These are phyloP conservation scores for Ballota nigra DNA, from an alignment of 257 asterid genomes.

Conservation along the genomic window DNA sequence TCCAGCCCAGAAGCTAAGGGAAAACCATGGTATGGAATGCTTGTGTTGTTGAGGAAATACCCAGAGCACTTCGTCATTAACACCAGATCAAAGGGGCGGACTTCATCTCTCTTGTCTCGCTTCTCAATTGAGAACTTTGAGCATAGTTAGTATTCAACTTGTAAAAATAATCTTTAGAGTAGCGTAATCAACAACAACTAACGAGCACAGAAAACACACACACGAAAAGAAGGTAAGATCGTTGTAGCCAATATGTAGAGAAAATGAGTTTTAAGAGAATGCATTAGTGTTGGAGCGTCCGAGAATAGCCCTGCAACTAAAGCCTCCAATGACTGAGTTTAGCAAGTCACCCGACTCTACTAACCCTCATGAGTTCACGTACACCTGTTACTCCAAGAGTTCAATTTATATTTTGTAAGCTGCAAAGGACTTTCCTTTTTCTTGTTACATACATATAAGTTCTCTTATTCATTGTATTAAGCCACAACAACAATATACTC, in stretches of 20 bases:
- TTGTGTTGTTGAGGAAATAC: conserved; percentile 72
- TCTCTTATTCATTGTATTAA: not conserved
- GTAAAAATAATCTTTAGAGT: too few species aligned
- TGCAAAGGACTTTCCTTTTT: not conserved
- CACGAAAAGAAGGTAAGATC: not conserved
- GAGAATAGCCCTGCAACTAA: conserved; percentile 82
- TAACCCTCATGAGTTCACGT: conserved; percentile 78
- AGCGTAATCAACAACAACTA: too few species aligned
- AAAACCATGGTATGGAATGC: conserved; percentile 95
- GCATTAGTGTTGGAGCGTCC: conserved; percentile 52
- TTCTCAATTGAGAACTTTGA: conserved; percentile 48
- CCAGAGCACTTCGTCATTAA: conserved; percentile 95
- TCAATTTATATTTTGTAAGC: conserved; percentile 8
- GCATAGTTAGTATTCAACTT: not conserved
- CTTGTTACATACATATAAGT: not conserved
- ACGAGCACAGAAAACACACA: conserved; percentile 2
- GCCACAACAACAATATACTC: not conserved
- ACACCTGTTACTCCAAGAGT: conserved; percentile 60
- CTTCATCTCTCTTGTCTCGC: conserved; percentile 88
- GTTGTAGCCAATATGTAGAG: not conserved
- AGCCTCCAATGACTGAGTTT: conserved; percentile 85
- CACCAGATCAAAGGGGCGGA: conserved; percentile 90
- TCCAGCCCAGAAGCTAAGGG: conserved; percentile 61
- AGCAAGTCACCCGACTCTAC: conserved; percentile 81
- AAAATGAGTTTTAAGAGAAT: not conserved